These are phyloP conservation scores for Clitopilus passeckerianus DNA, from an alignment of 768 basidiomycete genomes.

Conservation along the genomic window DNA sequence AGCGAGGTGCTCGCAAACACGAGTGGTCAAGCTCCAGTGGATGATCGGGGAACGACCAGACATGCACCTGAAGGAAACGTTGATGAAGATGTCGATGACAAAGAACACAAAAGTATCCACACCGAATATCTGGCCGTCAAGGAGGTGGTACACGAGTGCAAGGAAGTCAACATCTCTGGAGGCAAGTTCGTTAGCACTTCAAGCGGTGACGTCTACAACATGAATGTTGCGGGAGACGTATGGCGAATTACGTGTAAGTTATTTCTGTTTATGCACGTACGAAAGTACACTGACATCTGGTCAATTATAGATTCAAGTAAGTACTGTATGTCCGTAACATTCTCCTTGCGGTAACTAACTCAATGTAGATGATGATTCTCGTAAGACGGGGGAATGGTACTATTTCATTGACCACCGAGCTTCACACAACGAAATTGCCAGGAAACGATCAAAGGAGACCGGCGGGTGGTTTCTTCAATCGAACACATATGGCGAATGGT, in stretches of 20 bases:
- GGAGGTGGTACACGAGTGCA: not conserved
- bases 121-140: not conserved
- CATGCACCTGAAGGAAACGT: no score
- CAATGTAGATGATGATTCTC: not conserved
- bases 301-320: not conserved
- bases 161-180: no score
- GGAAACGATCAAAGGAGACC: not conserved
- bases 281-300: not conserved
- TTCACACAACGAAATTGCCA: not conserved
- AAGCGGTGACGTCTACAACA: no score
- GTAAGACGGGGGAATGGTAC: not conserved
- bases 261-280: no score
- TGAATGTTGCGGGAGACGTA: not conserved
- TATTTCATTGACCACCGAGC: not conserved
- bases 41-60: no score
- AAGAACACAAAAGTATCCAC: no score
- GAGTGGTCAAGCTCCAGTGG: no score
- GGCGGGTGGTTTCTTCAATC: not conserved
- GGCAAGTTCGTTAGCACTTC: no score
- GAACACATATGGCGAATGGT: not conserved
- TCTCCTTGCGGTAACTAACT: no score
- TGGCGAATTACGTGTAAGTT: not conserved
- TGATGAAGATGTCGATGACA: no score
- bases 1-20: no score
- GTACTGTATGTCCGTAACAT: not conserved